Conservation (phyloP, 306 rosid species). For the Pterocarpus santalinus region DNA sequence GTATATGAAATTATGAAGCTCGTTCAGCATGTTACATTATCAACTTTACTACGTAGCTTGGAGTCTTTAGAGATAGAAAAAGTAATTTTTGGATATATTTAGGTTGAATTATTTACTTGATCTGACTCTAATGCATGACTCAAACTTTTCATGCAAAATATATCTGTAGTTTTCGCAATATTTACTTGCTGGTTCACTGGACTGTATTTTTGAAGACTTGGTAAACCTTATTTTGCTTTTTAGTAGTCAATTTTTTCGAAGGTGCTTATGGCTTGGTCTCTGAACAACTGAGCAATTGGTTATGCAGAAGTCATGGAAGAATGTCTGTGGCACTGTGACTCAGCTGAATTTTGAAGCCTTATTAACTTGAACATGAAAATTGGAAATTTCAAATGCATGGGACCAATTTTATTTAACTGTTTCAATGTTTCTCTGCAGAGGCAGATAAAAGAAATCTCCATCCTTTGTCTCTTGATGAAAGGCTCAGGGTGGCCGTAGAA, state of each 20-base stretch:
- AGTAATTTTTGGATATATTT: conserved; percentile 1
- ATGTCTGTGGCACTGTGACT: not conserved
- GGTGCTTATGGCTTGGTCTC: no score
- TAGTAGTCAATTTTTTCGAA: no score
- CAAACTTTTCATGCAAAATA: conserved; percentile 3
- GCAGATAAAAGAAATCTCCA: conserved; percentile 59
- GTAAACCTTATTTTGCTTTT: no score
- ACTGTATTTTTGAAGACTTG: no score
- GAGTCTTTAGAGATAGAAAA: not conserved
- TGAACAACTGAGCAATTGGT: not conserved
- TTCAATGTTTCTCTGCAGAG: conserved; percentile 51
- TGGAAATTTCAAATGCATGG: conserved; percentile 39
- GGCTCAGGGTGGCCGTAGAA: conserved; percentile 66
- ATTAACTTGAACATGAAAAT: not conserved
- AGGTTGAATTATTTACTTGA: not conserved
- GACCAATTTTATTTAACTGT: not conserved
- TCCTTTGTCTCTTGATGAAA: conserved; percentile 63
- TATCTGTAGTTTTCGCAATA: not conserved
- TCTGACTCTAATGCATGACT: not conserved
- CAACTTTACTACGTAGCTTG: not conserved
- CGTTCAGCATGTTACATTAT: no score
- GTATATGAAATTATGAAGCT: no score
- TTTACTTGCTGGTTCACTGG: no score
- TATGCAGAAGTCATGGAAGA: not conserved
- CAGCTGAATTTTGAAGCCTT: conserved; percentile 5